These are phyloP conservation scores for Cercospora beticola DNA, from an alignment of 2,329 filamentous ascomycete genomes.

Conservation along the genomic window DNA sequence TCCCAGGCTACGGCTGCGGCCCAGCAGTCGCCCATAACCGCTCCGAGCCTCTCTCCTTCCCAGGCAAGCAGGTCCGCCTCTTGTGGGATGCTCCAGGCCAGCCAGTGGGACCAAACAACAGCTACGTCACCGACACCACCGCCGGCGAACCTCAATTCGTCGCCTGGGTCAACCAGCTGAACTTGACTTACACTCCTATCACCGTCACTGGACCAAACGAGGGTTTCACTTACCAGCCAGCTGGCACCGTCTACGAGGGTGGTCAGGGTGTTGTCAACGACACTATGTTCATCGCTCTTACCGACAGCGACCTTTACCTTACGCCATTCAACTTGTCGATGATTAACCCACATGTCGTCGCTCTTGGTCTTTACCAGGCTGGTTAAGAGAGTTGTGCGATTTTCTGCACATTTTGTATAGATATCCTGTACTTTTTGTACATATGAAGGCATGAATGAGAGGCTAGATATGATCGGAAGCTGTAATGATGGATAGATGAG, in stretches of 20 bases:
- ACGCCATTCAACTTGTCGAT: constrained; percentile 74
- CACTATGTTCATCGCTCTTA: constrained; percentile 77
- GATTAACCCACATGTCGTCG: constrained; percentile 75
- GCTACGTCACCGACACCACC: constrained; percentile 65
- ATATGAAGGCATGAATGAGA: neutral
- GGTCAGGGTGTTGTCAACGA: constrained; percentile 68
- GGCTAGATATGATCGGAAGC: neutral
- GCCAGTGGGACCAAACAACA: constrained; percentile 75
- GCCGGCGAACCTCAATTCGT: constrained; percentile 65
- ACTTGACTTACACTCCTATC: constrained; percentile 52
- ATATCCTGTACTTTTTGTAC: neutral
- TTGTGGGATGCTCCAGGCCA: constrained; percentile 70
- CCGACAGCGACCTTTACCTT: constrained; percentile 64
- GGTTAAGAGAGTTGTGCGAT: constrained; percentile 50
- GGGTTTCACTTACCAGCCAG: constrained; percentile 72
- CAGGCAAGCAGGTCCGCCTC: constrained; percentile 69
- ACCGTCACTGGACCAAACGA: constrained; percentile 64
- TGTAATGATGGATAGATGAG: neutral
- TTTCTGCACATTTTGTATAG: neutral
- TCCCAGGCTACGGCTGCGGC: constrained; percentile 55
- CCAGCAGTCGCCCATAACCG: constrained; percentile 69
- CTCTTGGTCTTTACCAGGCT: constrained; percentile 73
- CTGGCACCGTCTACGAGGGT: constrained; percentile 63
- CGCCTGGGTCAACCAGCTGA: constrained; percentile 73
- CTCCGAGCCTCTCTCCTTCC: constrained; percentile 68